Evolutionary conservation across 495 filamentous ascomycete genomes (phyloP), one percentile per base, ranked within the genome.

Genomic region (Oleoguttula mirabilis): DNA sequence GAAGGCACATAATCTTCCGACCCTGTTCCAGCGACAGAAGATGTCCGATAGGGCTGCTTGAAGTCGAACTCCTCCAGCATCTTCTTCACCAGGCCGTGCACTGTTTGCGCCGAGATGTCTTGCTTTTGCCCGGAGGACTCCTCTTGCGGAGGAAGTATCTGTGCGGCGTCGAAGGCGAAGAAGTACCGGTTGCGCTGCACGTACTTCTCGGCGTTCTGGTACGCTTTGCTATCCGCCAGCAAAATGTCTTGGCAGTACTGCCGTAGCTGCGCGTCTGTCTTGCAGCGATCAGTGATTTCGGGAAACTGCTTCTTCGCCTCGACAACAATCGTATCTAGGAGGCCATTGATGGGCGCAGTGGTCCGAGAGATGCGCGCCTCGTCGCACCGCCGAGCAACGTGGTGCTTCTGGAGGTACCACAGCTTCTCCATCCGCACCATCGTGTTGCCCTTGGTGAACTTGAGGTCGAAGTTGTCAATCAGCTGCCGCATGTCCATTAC

Each of bases 391-490:
- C 33, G 22, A 2, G 42, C 41, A 12, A 76, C 71, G 60, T 95
- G 85, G 20, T 67, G 69, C 39, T 74, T 76, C 54, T 96, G 87
- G 10, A 98, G 68, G 56, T 77, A 86, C 53, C 70, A 69, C 8
- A 95, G 71, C 55, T 96, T 96, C 35, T 73, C 75, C 39, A 79
- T 72, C n/a, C 74, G 72, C 19, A 94, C 82, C 10, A 77, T 75
- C n/a, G 84, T 81, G 61, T 96, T 86, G 7, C 90, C 88, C 47
- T 77, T 80, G 11, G 84, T 95, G 57, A 94, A 87, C 52, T 81
- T 79, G 47, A 90, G 64, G 45, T 75, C 72, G 55, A 95, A 93
- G 47, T 76, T 76, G 10, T 74, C 55, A 8, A 85, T 65, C 42
- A 98, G 73, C 10, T 81, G 71, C 10, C 78, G 54, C 42, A 94